Evolutionary conservation across 164 flowering plant genomes (phyloP).

Genomic region (Paratinospora sagittata): DNA sequence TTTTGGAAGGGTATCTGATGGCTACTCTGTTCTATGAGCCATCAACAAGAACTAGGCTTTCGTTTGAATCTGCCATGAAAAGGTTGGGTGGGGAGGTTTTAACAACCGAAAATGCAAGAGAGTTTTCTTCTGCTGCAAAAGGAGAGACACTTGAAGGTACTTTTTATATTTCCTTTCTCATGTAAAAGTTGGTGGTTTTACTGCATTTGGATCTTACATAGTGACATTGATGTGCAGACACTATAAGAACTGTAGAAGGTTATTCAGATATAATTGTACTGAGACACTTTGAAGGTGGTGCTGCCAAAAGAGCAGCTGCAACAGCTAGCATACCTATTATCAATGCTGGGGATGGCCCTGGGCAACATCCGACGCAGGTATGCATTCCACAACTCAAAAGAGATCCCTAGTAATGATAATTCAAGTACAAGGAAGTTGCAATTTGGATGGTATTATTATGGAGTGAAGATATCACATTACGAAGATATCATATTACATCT

Average conservation of each 20-base stretch:
- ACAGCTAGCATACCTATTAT: conserved; percentile 85
- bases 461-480: neutral
- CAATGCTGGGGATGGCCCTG: conserved; percentile 99
- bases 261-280: conserved; percentile 93
- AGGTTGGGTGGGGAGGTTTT: conserved; percentile 94
- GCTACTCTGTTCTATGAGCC: conserved; percentile 97
- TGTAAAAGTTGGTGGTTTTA: neutral
- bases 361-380: conserved; percentile 97
- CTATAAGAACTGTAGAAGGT: conserved; percentile 93
- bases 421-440: too few species aligned
- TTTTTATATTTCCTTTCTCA: neutral
- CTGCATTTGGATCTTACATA: conserved; percentile 7
- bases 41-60: conserved; percentile 94
- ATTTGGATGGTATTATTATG: too few species aligned
- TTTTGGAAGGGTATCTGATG: conserved; percentile 88
- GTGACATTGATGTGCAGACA: conserved; percentile 47
- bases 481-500: too few species aligned
- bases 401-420: neutral
- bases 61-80: conserved; percentile 98
- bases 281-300: conserved; percentile 99
- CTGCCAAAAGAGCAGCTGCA: conserved; percentile 82
- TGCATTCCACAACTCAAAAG: neutral
- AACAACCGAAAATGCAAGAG: conserved; percentile 96
- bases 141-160: conserved; percentile 99
- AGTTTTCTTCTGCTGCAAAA: conserved; percentile 96